Evolutionary conservation across 257 asterid genomes (phyloP).

Genomic region (Fraxinus excelsior): DNA sequence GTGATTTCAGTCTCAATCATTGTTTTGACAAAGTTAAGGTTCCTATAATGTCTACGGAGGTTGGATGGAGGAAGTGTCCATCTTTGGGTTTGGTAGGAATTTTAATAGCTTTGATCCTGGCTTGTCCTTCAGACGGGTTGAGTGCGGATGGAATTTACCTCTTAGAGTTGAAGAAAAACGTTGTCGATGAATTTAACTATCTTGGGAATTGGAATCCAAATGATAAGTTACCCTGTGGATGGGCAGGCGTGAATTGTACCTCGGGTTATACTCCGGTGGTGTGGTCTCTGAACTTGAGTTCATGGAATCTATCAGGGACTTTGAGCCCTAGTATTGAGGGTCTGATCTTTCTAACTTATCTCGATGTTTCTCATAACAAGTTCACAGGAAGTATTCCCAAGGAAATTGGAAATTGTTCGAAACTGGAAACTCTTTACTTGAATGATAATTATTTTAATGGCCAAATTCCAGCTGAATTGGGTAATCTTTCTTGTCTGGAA

Average conservation of each 20-base stretch:
- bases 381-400: slow-evolving; percentile 67
- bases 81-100: slow-evolving; percentile 40
- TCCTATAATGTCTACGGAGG: slow-evolving; percentile 46
- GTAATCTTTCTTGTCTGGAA: slow-evolving; percentile 45
- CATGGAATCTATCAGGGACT: slow-evolving; percentile 68
- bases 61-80: slow-evolving; percentile 41
- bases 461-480: slow-evolving; percentile 64
- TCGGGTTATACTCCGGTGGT: slow-evolving; percentile 47
- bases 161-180: slow-evolving; percentile 62
- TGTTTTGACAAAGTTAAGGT: slow-evolving; percentile 30
- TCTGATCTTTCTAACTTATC: slow-evolving; percentile 47
- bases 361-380: slow-evolving; percentile 65
- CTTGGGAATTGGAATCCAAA: slow-evolving; percentile 68
- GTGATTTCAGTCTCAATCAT: slow-evolving; percentile 12
- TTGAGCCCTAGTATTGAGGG: slow-evolving; percentile 58
- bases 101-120: slow-evolving; percentile 34
- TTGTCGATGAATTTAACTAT: slow-evolving; percentile 44
- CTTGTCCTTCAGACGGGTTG: slow-evolving; percentile 53
- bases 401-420: slow-evolving; percentile 64
- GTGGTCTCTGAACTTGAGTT: slow-evolving; percentile 58
- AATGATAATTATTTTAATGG: slow-evolving; percentile 61
- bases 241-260: slow-evolving; percentile 83
- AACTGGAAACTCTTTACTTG: slow-evolving; percentile 51
- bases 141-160: slow-evolving; percentile 66
- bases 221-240: slow-evolving; percentile 71